Evolutionary conservation across 306 rosid species (phyloP), one percentile per base, ranked within the genome.

Genomic region (Pueraria montana): DNA sequence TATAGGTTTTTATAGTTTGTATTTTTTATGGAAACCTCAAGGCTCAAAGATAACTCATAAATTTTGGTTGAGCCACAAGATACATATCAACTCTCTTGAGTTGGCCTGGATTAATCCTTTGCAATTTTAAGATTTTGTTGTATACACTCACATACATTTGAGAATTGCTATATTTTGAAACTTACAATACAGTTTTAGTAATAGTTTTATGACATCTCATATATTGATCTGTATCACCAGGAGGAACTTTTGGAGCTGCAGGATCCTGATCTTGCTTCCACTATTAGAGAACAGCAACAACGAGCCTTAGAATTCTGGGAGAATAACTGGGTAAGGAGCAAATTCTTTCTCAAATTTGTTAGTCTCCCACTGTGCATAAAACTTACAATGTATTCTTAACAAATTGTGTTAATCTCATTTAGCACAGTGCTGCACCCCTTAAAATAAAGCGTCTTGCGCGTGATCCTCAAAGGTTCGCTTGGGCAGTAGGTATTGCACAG

Each of bases 401-500:
- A 79, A 65, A 70, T 48, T 73, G 34, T 74, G 40, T 77, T 49
- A 65, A 86, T 23, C 73, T 83, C 23, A 59, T 85, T 72, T 87
- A 96, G 99, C 99, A 93, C 90, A 79, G 66, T 64, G 91, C 80
- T 79, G 96, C 82, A 77, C 98, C 97, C 68, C 94, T 96, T 52
- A 96, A 96, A 85, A 85, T 96, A 81, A 96, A 83, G 82, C 96
- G 98, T 79, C 98, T 96, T 82, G 98, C 96, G 79, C 91, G 75
- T 59, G 91, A 93, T 76, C 89, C 91, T 62, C 91, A 86, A 86
- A 89, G 97, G 82, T 96, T 96, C 89, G 84, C 86, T 83, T 96
- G 99, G 99, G 99, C 97, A 12, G 83, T 92, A 53, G 80, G 97
- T 80, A 92, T 92, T 78, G 99, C 92, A 80, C 97, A 93, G 84